Evolutionary conservation across 2,329 filamentous ascomycete species (phyloP), one percentile per base, ranked within the genome.

Genomic region (Ustulina deusta): DNA sequence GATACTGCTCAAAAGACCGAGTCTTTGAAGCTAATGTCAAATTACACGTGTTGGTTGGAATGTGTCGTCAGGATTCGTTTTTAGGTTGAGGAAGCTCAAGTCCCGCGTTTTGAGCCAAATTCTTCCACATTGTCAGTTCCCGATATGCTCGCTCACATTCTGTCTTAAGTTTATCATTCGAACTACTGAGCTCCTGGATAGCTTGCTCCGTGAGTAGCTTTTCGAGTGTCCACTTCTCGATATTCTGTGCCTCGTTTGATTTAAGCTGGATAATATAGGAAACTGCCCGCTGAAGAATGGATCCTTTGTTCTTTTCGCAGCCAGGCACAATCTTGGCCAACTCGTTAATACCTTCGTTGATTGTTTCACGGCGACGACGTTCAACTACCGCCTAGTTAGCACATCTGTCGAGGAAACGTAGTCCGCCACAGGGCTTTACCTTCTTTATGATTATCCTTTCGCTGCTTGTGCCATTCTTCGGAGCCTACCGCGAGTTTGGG

Each of bases 231-330:
- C 93, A 96, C 81, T 97, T 94, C 79, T 97, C 95, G 70, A 97
- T 94, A 78, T 97, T 97, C 71, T 96, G 92, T 17, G 92, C 89
- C 79, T 97, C 95, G 74, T 97, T 97, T 79, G 97, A 94, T 79
- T 96, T 97, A 44, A 99, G 87, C 77, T 97, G 94, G 11, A 90
- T 92, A 78, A 99, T 98, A 83, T 97, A 98, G 71, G 93, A 90
- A 10, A 97, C 95, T 0, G 96, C 94, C 38, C 95, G 93, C 78
- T 97, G 93, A 42, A 99, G 84, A 71, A 99, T 98, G 2, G 94
- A 97, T 0, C 96, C 96, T 82, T 99, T 99, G 84, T 99, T 98
- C 86, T 98, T 99, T 81, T 99, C 96, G 76, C 95, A 97, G 15
- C 94, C 94, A 0, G 96, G 96, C 0, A 99, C 96, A 72, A 99